These are phyloP conservation scores for Persicaria maculosa DNA, from an alignment of 148 eudicot species.

Conservation along the genomic window DNA sequence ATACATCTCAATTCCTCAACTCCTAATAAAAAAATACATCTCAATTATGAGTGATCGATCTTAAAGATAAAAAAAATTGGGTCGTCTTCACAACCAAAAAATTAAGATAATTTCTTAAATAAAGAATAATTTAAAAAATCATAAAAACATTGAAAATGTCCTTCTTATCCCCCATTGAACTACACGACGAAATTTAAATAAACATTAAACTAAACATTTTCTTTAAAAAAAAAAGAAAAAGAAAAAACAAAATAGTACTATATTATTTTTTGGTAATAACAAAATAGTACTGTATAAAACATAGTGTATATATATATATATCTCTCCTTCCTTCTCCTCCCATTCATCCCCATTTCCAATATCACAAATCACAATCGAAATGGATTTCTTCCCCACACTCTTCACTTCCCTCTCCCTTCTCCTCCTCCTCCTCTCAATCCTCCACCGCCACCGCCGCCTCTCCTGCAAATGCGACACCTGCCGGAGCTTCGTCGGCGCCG, in stretches of 20 bases:
- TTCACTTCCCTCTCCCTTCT: conserved; percentile 1
- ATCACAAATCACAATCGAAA: background rate
- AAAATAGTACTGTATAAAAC: no score
- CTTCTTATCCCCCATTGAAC: background rate
- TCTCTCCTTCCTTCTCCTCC: background rate
- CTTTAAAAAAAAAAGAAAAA: background rate
- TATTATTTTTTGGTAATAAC: no score
- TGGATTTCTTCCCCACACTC: conserved; percentile 8
- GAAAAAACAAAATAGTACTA: background rate
- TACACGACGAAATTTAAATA: background rate
- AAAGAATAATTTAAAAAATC: background rate
- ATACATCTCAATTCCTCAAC: no score
- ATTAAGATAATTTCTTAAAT: background rate
- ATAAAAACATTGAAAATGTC: conserved; percentile 5
- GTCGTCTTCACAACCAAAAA: background rate
- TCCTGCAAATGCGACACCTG: conserved; percentile 45
- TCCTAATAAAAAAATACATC: no score
- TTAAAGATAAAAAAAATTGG: no score
- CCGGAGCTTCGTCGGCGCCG: conserved; percentile 24
- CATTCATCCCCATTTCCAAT: background rate
- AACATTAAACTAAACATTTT: background rate
- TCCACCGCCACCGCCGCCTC: conserved; percentile 9
- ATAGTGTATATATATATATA: background rate
- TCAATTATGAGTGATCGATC: no score
- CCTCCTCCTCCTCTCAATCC: conserved; percentile 15